Percentiles rank a stretch among this genome's conserved stretches.
These are phyloP conservation scores for Diutina siamensis DNA, from an alignment of 1,139 yeast species.

Conservation along the genomic window DNA sequence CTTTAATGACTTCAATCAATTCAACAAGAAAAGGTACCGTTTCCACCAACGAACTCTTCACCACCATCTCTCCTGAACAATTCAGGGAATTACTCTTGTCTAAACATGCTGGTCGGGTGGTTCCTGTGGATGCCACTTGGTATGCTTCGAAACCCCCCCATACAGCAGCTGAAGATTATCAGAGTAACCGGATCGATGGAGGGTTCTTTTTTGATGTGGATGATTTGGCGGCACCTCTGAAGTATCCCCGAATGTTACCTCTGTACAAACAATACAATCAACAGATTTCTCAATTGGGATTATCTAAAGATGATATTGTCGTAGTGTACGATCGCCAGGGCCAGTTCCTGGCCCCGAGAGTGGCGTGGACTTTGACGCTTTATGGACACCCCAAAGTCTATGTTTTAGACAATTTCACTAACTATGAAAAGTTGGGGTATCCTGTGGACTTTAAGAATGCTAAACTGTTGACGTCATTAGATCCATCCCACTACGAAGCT, in stretches of 20 bases:
- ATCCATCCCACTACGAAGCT: constrained; percentile 16
- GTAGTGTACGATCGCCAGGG: constrained; percentile 84
- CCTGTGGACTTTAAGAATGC: constrained; percentile 6
- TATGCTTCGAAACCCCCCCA: constrained; percentile 67
- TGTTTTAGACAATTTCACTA: constrained; percentile 57
- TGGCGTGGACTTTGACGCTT: constrained; percentile 75
- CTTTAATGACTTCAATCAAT: not conserved
- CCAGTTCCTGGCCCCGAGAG: constrained; percentile 79
- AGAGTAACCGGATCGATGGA: constrained; percentile 46
- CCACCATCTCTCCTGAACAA: constrained; percentile 2
- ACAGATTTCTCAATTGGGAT: constrained; percentile 38
- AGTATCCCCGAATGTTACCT: constrained; percentile 89
- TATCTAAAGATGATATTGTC: constrained; percentile 39
- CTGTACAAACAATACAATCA: constrained; percentile 38
- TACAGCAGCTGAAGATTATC: constrained; percentile 46
- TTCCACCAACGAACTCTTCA: not conserved
- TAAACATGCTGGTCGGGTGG: constrained; percentile 19
- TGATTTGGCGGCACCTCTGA: constrained; percentile 45
- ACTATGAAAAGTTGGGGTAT: constrained; percentile 24
- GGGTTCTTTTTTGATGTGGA: constrained; percentile 80
- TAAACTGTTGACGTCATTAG: not conserved
- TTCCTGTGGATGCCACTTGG: constrained; percentile 88
- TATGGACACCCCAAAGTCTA: constrained; percentile 64
- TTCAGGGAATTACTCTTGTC: not conserved
- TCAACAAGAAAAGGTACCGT: not conserved